Evolutionary conservation across 495 filamentous ascomycete species (phyloP), one percentile per base, ranked within the genome.

Genomic region (Podospora sp.): DNA sequence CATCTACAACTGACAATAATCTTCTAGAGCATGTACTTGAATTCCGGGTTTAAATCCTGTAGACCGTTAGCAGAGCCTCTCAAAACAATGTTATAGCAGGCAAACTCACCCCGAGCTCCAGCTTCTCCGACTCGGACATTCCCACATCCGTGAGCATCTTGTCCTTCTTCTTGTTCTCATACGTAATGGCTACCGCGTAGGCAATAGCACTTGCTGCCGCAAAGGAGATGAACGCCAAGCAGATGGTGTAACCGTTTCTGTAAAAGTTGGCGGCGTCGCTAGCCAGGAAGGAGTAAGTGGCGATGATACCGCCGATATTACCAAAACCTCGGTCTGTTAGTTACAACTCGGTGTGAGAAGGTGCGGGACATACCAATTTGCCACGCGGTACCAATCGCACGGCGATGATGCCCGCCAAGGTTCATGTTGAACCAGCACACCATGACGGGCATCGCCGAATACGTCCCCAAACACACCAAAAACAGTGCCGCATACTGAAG

Each of bases 341-440:
- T 24, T 20, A 1, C 0, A 18, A 4, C 6, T 11, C 6, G 11
- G 1, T 0, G 18, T n/a, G 8, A 14, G 24, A 2, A 29, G 14
- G 50, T 3, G n/a, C 35, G 6, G 20, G 20, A 65, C 67, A 33
- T 26, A 75, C 73, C 93, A 52, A 97, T 81, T 75, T 97, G 93
- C 90, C 90, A 97, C 7, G 91, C 95, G 4, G 88, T 87, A 8
- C 93, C 95, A 3, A 99, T 88, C 50, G 90, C 83, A 18, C 93
- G 85, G 1, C 93, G 85, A 63, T 93, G 91, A 75, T 99, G 94
- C 2, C 94, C 93, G 0, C 91, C 91, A 22, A 96, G 79, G 69
- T 97, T 97, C 87, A 96, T 96, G 68, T 90, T 90, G 78, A 93
- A 97, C 93, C 94, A 99, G 75, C 93, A 97, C 0, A 96, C 87